phyloP scores from a whole-genome alignment of 495 filamentous ascomycete species.

The Saxispiralis lemnorum region DNA sequence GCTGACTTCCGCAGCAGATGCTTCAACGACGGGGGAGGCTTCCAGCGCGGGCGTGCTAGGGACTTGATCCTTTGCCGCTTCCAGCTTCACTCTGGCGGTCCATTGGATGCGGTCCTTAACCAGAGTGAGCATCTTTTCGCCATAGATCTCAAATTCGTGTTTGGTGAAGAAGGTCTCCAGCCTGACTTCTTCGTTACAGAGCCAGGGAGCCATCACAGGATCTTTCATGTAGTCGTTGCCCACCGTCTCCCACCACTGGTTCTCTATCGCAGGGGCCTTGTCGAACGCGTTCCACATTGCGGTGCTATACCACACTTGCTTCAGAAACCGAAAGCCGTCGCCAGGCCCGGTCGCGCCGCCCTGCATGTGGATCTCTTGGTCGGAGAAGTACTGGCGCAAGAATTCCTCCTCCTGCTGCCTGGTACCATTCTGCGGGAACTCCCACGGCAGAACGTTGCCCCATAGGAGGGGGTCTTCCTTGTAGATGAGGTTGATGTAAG shows the following conservation, averaged over 20 bases:
- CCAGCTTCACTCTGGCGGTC: not conserved
- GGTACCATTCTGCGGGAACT: slow-evolving; percentile 7
- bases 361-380: slow-evolving; percentile 7
- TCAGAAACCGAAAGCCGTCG: slow-evolving; percentile 11
- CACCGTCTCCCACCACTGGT: slow-evolving; percentile 2
- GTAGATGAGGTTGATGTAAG: slow-evolving; percentile 11
- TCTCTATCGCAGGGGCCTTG: slow-evolving; percentile 3
- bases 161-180: slow-evolving; percentile 5
- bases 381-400: slow-evolving; percentile 5
- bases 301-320: slow-evolving; percentile 10
- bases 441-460: slow-evolving; percentile 10
- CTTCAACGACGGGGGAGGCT: too few species aligned
- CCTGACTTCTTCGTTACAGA: not conserved
- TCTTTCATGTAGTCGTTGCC: slow-evolving; percentile 1
- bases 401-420: slow-evolving; percentile 9
- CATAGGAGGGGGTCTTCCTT: not conserved
- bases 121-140: not conserved
- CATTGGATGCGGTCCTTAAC: slow-evolving; percentile 1
- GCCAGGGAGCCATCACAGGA: not conserved
- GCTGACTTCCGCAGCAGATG: too few species aligned
- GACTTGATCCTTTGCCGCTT: too few species aligned
- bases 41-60: too few species aligned
- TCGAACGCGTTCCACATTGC: slow-evolving; percentile 6
- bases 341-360: slow-evolving; percentile 4
- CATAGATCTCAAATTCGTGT: not conserved